Evolutionary conservation across 1,284 basidiomycete species (phyloP).

Genomic region (Cutaneotrichosporon sp.): DNA sequence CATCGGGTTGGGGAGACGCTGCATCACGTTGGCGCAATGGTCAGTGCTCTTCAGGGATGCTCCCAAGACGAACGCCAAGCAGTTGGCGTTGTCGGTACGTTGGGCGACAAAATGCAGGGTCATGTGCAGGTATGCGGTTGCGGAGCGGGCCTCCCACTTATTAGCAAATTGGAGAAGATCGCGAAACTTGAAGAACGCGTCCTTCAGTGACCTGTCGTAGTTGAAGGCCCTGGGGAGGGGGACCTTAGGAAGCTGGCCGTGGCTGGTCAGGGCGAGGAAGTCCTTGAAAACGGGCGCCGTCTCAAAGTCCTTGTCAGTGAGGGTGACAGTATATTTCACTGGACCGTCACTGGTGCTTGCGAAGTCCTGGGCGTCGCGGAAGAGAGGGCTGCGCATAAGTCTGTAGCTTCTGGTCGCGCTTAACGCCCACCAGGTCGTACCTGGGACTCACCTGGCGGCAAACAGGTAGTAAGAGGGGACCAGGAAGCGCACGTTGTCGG

Average conservation of each 20-base stretch:
- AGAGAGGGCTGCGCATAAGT: neutral
- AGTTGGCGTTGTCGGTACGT: no score
- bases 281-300: neutral
- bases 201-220: neutral
- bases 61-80: neutral
- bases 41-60: neutral
- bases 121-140: no score
- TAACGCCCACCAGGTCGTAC: no score
- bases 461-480: conserved; percentile 6
- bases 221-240: no score
- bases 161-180: no score
- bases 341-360: no score
- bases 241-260: no score
- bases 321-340: neutral
- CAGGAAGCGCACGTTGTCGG: conserved; percentile 9
- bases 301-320: neutral
- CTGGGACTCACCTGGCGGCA: neutral
- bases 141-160: no score
- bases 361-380: neutral
- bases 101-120: no score
- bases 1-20: neutral
- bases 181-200: no score
- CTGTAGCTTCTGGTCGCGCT: no score
- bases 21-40: neutral
- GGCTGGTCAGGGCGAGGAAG: neutral